Base-by-base conservation (phyloP, 768 basidiomycete genomes). In the Rhodocollybia butyracea region DNA sequence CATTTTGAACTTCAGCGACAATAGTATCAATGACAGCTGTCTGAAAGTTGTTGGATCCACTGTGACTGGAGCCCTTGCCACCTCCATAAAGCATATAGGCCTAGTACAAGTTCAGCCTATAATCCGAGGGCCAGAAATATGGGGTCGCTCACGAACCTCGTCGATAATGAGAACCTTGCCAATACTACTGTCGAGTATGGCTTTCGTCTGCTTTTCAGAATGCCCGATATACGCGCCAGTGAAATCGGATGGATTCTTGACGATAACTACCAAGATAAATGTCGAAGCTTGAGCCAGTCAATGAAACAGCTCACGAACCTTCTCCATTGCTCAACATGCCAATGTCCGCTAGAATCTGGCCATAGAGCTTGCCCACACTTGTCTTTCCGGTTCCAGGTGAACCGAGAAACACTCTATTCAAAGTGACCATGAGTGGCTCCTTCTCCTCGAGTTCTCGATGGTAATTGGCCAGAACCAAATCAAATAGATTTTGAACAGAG, bases 321-420 rank as follows among this genome's bases (percentile, higher is more conserved):
- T 89, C 87, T 8, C 84, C 84, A 39, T 85, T 86, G 63, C 83
- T 86, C n/a, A 89, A 63, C n/a, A 89, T 63, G 3, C 79, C 77
- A 1, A 89, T 63, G 46, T 86, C 84, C 0, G 73, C 78, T 12
- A 89, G 65, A 43, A 87, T 81, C 55, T 78, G 76, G 0, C 87
- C 87, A 59, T 88, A 89, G 3, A 86, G 62, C 60, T 80, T 81
- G 0, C 83, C 86, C 0, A 89, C 86, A 0, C 83, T 83, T 1
- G 86, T 89, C 64, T 88, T 89, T 0, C 86, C 86, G 0, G 86
- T 87, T 2, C 86, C 86, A 5, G 86, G 86, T 11, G 80, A 79
- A 1, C 87, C 87, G 27, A 85, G 61, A 67, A 88, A 87, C 0
- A 84, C 80, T 15, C 82, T 67, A 51, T 78, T 79, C 47, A 78